A percentile compares a stretch with the other conserved stretches of the same genome.
Evolutionary conservation across 1,284 basidiomycete genomes (phyloP).

Genomic region (Uromyces viciae-fabae): DNA sequence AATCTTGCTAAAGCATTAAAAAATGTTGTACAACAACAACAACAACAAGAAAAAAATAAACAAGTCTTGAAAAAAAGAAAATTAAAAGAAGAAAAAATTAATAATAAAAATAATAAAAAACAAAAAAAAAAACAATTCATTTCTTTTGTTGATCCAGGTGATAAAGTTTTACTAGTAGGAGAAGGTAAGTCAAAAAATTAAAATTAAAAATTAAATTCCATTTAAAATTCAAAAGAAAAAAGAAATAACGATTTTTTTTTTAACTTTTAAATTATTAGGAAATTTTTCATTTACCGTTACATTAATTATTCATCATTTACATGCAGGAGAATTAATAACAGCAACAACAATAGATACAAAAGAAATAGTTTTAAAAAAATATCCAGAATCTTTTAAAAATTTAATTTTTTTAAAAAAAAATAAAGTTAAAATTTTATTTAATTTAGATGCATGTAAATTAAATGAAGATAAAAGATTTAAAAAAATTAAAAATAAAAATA

Average conservation of each 20-base stretch:
- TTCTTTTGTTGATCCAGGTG: too few relatives aligned
- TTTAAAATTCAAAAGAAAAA: background rate
- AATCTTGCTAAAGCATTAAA: background rate
- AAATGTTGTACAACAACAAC: background rate
- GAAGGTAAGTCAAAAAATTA: constrained; percentile 22
- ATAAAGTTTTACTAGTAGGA: constrained; percentile 23
- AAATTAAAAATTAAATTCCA: background rate
- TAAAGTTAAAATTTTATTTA: constrained; percentile 73
- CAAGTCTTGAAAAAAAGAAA: too few relatives aligned
- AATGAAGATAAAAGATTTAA: constrained; percentile 60
- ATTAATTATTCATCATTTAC: constrained; percentile 60
- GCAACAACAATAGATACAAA: constrained; percentile 86
- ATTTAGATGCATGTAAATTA: constrained; percentile 75
- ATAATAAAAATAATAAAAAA: too few relatives aligned
- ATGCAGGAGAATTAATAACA: constrained; percentile 66
- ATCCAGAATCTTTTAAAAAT: constrained; percentile 70
- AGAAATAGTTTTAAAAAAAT: constrained; percentile 73
- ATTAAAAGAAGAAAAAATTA: too few relatives aligned
- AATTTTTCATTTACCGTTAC: constrained; percentile 89
- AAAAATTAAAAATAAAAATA: constrained; percentile 54
- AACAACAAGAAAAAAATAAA: too few relatives aligned
- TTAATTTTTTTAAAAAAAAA: constrained; percentile 62
- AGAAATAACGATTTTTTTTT: background rate
- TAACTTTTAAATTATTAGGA: constrained; percentile 55
- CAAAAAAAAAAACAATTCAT: too few relatives aligned